These are phyloP conservation scores for Sarocladium strictum DNA, from an alignment of 2,329 filamentous ascomycete genomes.

Conservation along the genomic window DNA sequence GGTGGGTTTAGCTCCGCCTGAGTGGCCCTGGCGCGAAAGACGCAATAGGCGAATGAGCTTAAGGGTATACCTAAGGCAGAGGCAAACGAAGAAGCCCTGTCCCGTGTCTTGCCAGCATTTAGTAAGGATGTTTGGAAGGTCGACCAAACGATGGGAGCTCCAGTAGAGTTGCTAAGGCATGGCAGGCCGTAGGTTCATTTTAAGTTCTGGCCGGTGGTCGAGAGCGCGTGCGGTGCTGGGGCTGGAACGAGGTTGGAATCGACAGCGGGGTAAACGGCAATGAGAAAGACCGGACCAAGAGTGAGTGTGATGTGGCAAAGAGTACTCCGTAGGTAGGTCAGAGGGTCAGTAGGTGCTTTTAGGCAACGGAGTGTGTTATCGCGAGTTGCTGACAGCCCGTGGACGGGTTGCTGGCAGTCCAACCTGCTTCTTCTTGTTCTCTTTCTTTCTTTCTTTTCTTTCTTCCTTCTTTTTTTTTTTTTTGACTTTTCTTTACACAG, in stretches of 20 bases:
- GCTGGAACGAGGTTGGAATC: slow-evolving; percentile 7
- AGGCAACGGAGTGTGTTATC: no score
- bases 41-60: not conserved
- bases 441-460: no score
- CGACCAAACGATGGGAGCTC: not conserved
- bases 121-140: not conserved
- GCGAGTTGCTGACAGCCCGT: no score
- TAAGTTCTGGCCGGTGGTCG: slow-evolving; percentile 2
- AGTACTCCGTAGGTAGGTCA: no score
- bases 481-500: not conserved
- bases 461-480: not conserved
- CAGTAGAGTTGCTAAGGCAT: slow-evolving; percentile 5
- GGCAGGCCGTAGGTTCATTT: not conserved
- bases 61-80: not conserved
- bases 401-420: not conserved
- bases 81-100: not conserved
- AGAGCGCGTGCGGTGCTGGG: not conserved
- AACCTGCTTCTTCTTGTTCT: no score
- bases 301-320: no score
- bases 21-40: not conserved
- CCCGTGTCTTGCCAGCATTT: not conserved
- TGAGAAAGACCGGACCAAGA: not conserved
- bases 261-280: slow-evolving; percentile 6
- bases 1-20: not conserved
- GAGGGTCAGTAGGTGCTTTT: no score